These are phyloP conservation scores for Cladophialophora yegresii DNA, from an alignment of 2,329 filamentous ascomycete genomes.

Conservation along the genomic window DNA sequence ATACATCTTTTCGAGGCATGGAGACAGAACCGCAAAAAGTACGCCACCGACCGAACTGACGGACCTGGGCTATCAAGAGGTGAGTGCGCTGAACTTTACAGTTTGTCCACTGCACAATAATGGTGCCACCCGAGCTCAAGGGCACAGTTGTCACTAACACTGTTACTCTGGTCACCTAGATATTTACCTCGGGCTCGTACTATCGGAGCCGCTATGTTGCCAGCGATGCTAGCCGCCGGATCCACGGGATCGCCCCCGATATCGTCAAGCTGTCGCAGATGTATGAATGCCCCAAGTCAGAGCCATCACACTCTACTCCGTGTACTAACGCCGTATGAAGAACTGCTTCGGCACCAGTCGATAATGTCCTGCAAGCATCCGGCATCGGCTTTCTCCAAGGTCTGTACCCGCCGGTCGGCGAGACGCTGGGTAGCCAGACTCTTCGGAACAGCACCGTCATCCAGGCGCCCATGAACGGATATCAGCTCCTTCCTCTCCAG, in stretches of 20 bases:
- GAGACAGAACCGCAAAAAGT: conserved; percentile 80
- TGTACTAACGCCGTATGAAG: not conserved
- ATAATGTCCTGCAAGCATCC: conserved; percentile 78
- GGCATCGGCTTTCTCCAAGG: conserved; percentile 76
- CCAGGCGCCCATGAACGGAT: conserved; percentile 71
- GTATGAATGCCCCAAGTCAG: not conserved
- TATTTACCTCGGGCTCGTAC: conserved; percentile 70
- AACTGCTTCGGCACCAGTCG: conserved; percentile 68
- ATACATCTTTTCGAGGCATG: conserved; percentile 87
- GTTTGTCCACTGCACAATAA: too few species aligned
- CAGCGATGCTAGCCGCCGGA: conserved; percentile 59
- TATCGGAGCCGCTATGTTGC: conserved; percentile 76
- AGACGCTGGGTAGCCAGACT: conserved; percentile 55
- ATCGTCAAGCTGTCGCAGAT: conserved; percentile 71
- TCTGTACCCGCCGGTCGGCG: conserved; percentile 76
- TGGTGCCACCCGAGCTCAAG: not conserved
- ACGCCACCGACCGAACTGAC: conserved; percentile 73
- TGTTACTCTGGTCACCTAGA: conserved; percentile 37
- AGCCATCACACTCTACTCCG: not conserved
- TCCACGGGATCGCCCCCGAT: conserved; percentile 67
- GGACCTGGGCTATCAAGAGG: conserved; percentile 72
- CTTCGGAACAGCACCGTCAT: conserved; percentile 71
- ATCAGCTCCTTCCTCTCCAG: conserved; percentile 79
- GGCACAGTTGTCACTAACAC: not conserved
- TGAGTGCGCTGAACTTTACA: not conserved